Conservation (phyloP, 1,139 yeast species). For the Meyerozyma sp. region DNA sequence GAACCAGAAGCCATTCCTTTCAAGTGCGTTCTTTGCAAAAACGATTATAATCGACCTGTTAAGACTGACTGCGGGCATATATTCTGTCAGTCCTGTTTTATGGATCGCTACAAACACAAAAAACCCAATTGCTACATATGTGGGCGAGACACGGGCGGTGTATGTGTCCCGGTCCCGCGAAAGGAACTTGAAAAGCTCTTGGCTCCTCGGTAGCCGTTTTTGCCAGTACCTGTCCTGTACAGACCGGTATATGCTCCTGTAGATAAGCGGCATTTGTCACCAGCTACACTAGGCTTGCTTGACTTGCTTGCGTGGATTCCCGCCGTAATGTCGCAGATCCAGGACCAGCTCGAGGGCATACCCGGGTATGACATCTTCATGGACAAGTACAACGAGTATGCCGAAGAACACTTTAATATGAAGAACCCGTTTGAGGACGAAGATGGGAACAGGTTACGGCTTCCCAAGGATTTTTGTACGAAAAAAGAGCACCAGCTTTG, state of each 20-base stretch:
- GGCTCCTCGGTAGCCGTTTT: background rate
- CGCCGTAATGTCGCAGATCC: constrained; percentile 22
- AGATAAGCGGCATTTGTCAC: background rate
- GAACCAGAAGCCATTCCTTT: constrained; percentile 38
- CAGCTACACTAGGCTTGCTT: no score
- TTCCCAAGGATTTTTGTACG: constrained; percentile 52
- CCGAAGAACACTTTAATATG: constrained; percentile 49
- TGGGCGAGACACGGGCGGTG: constrained; percentile 52
- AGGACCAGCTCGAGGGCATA: constrained; percentile 40
- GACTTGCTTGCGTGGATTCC: background rate
- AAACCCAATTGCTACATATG: constrained; percentile 50
- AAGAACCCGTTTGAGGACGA: constrained; percentile 67
- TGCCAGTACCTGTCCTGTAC: background rate
- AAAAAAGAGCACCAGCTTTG: constrained; percentile 61
- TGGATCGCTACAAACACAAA: constrained; percentile 39
- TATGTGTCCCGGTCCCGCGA: constrained; percentile 26
- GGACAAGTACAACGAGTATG: constrained; percentile 59
- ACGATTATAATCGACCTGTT: constrained; percentile 53
- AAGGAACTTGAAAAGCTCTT: constrained; percentile 5
- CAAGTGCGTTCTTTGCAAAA: constrained; percentile 60
- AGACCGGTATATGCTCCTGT: background rate
- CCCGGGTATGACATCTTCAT: constrained; percentile 54
- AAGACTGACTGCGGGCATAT: constrained; percentile 62
- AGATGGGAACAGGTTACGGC: constrained; percentile 51
- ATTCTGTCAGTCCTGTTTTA: constrained; percentile 63